Percentiles rank a stretch among this genome's conserved stretches.
phyloP scores from a whole-genome alignment of 192 early-diverging fungal species.

The Coemansia biformis region DNA sequence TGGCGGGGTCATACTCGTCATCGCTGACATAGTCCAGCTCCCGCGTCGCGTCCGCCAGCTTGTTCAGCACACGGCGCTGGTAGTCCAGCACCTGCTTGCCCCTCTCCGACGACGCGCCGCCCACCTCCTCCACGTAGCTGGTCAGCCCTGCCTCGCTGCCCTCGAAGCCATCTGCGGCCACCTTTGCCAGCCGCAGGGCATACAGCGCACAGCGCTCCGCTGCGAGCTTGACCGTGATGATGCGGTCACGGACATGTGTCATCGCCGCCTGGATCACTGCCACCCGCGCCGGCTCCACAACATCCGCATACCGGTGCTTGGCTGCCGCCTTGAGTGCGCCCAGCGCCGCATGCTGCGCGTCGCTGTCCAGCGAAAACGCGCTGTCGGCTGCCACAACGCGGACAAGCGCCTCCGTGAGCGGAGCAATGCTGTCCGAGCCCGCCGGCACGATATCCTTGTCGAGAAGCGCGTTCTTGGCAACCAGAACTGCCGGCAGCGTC shows the following conservation, averaged over 20 bases:
- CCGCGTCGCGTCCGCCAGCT: slow-evolving; percentile 41
- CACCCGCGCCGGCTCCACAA: slow-evolving; percentile 50
- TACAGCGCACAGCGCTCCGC: slow-evolving; percentile 77
- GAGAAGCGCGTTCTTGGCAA: slow-evolving; percentile 31
- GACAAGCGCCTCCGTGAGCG: slow-evolving; percentile 18
- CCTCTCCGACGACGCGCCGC: slow-evolving; percentile 45
- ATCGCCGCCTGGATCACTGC: slow-evolving; percentile 63
- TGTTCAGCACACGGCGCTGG: slow-evolving; percentile 54
- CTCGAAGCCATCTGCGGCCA: slow-evolving; percentile 18
- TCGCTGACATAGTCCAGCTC: slow-evolving; percentile 46
- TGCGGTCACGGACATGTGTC: slow-evolving; percentile 70
- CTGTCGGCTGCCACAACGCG: slow-evolving; percentile 20
- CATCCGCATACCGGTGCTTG: slow-evolving; percentile 45
- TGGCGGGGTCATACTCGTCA: slow-evolving; percentile 22
- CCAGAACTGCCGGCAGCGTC: slow-evolving; percentile 19
- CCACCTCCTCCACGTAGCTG: slow-evolving; percentile 46
- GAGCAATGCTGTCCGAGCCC: neutral
- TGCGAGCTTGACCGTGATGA: slow-evolving; percentile 77
- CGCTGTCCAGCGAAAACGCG: slow-evolving; percentile 21
- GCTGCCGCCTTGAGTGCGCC: slow-evolving; percentile 54
- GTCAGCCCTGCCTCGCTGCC: slow-evolving; percentile 23
- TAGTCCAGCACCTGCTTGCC: slow-evolving; percentile 54
- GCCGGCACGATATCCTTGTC: neutral
- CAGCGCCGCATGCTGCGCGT: slow-evolving; percentile 53
- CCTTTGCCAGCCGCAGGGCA: slow-evolving; percentile 55